These are phyloP conservation scores for Puya raimondii DNA, from an alignment of 176 grass and related monocot genomes.

Conservation along the genomic window DNA sequence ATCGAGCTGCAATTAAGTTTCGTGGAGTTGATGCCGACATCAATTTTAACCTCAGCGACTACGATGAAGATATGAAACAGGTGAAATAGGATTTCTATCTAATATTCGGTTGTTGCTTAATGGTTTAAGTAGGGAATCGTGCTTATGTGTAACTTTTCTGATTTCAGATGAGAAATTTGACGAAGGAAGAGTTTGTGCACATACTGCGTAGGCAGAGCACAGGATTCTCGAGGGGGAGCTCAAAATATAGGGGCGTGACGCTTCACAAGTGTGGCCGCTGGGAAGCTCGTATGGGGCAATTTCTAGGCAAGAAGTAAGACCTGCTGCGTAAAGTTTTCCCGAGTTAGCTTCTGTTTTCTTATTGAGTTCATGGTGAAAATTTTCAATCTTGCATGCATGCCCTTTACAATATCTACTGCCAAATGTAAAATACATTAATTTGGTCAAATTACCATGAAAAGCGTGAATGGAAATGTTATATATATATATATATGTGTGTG, in stretches of 20 bases:
- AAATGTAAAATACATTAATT: too few species aligned
- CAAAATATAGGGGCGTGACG: constrained; percentile 87
- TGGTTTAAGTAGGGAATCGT: not conserved
- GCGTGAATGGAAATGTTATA: too few species aligned
- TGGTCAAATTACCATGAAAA: too few species aligned
- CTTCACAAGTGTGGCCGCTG: constrained; percentile 96
- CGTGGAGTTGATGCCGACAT: constrained; percentile 87
- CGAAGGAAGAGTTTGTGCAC: constrained; percentile 98
- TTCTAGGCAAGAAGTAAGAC: constrained; percentile 94
- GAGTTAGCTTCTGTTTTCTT: not conserved
- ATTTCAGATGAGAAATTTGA: constrained; percentile 78
- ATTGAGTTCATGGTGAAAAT: not conserved
- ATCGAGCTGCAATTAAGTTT: constrained; percentile 95
- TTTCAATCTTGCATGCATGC: not conserved
- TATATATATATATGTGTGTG: too few species aligned
- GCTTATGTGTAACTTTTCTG: not conserved
- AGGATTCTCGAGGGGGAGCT: constrained; percentile 93
- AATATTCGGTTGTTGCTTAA: not conserved
- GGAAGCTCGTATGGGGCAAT: constrained; percentile 96
- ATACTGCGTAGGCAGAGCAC: constrained; percentile 96
- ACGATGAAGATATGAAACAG: constrained; percentile 95
- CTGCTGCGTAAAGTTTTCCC: not conserved
- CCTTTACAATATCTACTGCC: too few species aligned
- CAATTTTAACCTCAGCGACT: constrained; percentile 86
- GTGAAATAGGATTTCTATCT: constrained; percentile 3